These are phyloP conservation scores for Lippia alba DNA, from an alignment of 305 asterid species.

Conservation along the genomic window DNA sequence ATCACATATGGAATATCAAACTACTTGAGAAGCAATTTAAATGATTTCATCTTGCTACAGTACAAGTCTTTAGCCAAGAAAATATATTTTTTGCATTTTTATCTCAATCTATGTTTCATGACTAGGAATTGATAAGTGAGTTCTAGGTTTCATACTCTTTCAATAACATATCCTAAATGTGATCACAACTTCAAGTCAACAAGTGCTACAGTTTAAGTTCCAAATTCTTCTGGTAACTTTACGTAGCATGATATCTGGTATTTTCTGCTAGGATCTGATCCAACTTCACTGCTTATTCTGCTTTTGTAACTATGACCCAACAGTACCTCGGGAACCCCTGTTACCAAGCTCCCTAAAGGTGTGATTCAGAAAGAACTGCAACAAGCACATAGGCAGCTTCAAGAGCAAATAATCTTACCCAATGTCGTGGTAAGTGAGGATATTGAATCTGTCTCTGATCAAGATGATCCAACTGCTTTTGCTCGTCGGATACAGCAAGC, in stretches of 20 bases:
- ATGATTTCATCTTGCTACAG: neutral
- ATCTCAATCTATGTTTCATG: slow-evolving; percentile 4
- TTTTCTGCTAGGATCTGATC: slow-evolving; percentile 30
- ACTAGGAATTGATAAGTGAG: slow-evolving; percentile 14
- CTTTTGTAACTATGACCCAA: slow-evolving; percentile 44
- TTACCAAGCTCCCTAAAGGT: slow-evolving; percentile 79
- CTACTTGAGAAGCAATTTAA: slow-evolving; percentile 12
- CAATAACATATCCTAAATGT: neutral
- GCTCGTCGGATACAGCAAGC: slow-evolving; percentile 70
- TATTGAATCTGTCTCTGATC: slow-evolving; percentile 47
- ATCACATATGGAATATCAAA: slow-evolving; percentile 9
- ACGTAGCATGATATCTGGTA: slow-evolving; percentile 25
- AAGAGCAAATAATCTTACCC: slow-evolving; percentile 73
- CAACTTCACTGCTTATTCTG: slow-evolving; percentile 39
- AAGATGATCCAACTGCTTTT: slow-evolving; percentile 52
- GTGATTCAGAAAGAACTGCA: slow-evolving; percentile 82
- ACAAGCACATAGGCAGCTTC: slow-evolving; percentile 71
- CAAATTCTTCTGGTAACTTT: slow-evolving; percentile 13
- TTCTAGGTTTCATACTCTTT: slow-evolving; percentile 6
- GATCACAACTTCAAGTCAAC: slow-evolving; percentile 23
- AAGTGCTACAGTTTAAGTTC: slow-evolving; percentile 30
- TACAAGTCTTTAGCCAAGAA: neutral
- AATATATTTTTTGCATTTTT: neutral
- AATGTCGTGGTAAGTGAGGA: slow-evolving; percentile 64
- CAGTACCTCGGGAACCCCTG: slow-evolving; percentile 57